phyloP scores from a whole-genome alignment of 768 basidiomycete species.

The Agaricus subrufescens region DNA sequence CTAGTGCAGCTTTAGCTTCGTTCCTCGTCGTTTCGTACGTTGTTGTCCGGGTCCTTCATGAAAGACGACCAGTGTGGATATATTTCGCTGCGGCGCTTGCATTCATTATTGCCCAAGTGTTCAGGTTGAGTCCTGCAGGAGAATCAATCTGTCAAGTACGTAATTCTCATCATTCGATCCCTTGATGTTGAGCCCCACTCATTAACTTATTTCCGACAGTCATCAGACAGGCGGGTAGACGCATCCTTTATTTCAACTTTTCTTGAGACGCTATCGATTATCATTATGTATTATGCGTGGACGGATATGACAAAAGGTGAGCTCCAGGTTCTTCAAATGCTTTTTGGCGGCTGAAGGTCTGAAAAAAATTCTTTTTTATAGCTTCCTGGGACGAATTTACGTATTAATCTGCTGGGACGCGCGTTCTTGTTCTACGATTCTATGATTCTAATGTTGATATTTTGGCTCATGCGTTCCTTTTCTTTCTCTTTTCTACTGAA shows the following conservation, averaged over 20 bases:
- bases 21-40: slow-evolving; percentile 67
- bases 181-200: not conserved
- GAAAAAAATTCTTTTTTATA: slow-evolving; percentile 4
- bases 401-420: not conserved
- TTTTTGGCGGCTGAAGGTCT: slow-evolving; percentile 12
- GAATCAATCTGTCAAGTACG: slow-evolving; percentile 58
- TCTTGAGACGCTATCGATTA: slow-evolving; percentile 64
- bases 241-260: slow-evolving; percentile 77
- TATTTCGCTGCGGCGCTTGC: slow-evolving; percentile 59
- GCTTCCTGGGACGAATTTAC: slow-evolving; percentile 5
- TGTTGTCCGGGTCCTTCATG: slow-evolving; percentile 60
- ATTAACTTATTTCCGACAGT: slow-evolving; percentile 24
- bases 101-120: slow-evolving; percentile 70
- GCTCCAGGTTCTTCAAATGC: slow-evolving; percentile 13
- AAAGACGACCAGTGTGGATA: slow-evolving; percentile 66
- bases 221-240: slow-evolving; percentile 61
- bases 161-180: not conserved
- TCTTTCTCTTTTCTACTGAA: too few relatives aligned
- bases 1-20: slow-evolving; percentile 62
- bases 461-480: too few relatives aligned
- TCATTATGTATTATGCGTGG: slow-evolving; percentile 64
- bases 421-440: not conserved
- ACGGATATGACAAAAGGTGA: slow-evolving; percentile 73
- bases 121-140: slow-evolving; percentile 61
- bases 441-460: too few relatives aligned